Percentiles rank a stretch among this genome's conserved stretches.
phyloP scores from a whole-genome alignment of 768 basidiomycete genomes.

The Scleroderma bovista region DNA sequence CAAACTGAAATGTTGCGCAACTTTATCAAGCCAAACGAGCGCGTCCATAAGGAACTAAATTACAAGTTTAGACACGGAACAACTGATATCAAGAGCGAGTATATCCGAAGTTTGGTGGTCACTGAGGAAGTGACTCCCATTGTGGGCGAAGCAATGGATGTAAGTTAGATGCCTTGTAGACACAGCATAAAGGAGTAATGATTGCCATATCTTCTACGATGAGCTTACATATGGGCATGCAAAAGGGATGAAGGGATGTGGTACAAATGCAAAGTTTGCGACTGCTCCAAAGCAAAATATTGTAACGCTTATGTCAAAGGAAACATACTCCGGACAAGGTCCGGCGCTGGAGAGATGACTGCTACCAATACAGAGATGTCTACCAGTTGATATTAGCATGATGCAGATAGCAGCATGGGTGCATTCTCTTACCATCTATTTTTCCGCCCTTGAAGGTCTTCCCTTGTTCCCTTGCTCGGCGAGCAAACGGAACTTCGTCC shows the following conservation, averaged over 20 bases:
- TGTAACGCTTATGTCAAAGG: neutral
- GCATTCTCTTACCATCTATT: slow-evolving; percentile 58
- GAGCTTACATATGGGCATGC: slow-evolving; percentile 20
- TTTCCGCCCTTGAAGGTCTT: slow-evolving; percentile 75
- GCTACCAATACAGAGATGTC: slow-evolving; percentile 67
- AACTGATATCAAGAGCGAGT: slow-evolving; percentile 84
- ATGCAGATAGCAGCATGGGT: neutral
- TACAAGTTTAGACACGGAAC: slow-evolving; percentile 78
- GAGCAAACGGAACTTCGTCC: slow-evolving; percentile 75
- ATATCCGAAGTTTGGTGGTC: slow-evolving; percentile 64
- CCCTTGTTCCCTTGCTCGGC: slow-evolving; percentile 72
- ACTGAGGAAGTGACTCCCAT: slow-evolving; percentile 60
- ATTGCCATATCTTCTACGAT: slow-evolving; percentile 8
- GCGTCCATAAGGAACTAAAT: slow-evolving; percentile 69
- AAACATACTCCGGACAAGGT: slow-evolving; percentile 12
- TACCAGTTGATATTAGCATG: slow-evolving; percentile 17
- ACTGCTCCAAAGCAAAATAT: neutral
- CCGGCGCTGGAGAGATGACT: slow-evolving; percentile 47
- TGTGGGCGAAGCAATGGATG: slow-evolving; percentile 75
- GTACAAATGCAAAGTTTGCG: neutral
- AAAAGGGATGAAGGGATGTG: neutral
- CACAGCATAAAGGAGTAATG: slow-evolving; percentile 12
- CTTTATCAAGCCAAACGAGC: slow-evolving; percentile 86
- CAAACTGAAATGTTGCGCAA: slow-evolving; percentile 92
- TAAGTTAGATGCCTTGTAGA: slow-evolving; percentile 39